Evolutionary conservation across 257 asterid species (phyloP).

Genomic region (Coffea canephora): DNA sequence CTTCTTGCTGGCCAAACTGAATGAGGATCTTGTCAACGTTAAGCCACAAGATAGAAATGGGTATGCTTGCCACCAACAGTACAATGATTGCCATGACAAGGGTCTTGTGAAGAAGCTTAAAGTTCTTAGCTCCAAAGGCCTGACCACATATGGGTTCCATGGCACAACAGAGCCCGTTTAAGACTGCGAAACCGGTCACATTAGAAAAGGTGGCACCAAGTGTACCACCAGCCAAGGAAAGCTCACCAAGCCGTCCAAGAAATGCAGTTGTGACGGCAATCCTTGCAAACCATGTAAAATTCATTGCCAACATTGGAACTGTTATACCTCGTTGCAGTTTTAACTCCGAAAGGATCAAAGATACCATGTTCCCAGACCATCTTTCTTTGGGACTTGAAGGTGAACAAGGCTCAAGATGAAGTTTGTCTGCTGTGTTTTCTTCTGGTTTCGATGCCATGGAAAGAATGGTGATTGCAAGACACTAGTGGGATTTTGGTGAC

Average conservation of each 20-base stretch:
- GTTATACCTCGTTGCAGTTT: conserved; percentile 54
- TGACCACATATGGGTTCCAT: conserved; percentile 98
- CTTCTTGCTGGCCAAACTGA: conserved; percentile 62
- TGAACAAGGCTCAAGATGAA: not conserved
- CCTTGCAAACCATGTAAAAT: conserved; percentile 81
- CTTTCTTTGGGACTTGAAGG: conserved; percentile 13
- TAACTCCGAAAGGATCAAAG: conserved; percentile 45
- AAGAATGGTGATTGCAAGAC: conserved; percentile 13
- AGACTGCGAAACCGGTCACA: conserved; percentile 72
- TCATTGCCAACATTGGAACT: conserved; percentile 56
- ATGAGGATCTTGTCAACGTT: conserved; percentile 63
- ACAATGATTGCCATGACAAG: conserved; percentile 56
- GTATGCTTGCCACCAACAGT: conserved; percentile 43
- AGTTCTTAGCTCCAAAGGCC: conserved; percentile 79
- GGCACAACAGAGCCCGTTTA: conserved; percentile 72
- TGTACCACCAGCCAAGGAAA: conserved; percentile 64
- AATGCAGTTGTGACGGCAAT: conserved; percentile 74
- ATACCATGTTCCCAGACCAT: conserved; percentile 15
- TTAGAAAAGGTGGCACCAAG: conserved; percentile 76
- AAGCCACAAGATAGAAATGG: conserved; percentile 72
- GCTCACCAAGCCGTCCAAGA: conserved; percentile 75
- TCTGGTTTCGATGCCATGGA: conserved; percentile 18
- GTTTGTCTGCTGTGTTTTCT: conserved; percentile 12
- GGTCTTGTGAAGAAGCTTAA: conserved; percentile 72
- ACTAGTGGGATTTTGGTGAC: conserved; percentile 6